Base-by-base conservation (phyloP, 805 yeast genomes). In the Tetrapisispora fleetii region DNA sequence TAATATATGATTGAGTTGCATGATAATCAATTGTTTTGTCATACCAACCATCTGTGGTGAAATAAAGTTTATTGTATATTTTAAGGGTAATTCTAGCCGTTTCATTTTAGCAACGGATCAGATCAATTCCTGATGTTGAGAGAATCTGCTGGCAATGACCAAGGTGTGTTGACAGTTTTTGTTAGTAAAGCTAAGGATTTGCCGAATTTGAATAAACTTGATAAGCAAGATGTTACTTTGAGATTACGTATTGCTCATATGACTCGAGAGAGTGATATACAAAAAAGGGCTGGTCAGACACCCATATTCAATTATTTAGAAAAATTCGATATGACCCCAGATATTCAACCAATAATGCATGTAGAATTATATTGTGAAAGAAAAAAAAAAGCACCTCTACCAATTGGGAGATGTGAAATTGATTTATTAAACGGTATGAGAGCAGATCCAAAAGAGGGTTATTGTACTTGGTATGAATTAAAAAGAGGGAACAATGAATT, bases 211-310 rank as follows among this genome's bases (percentile, higher is more conserved):
- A 73, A 91, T 36, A 86, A 83, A 53, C 71, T 91, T 46, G 97
- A 95, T 59, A 93, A 93, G 59, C 99, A 93, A 67, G 84, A 86
- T 54, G 99, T 98, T 2, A 90, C 87, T 67, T 84, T 89, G 51
- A 79, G 91, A 6, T 73, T 86, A 13, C 71, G 98, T 49, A 73
- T 93, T 5, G 91, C 90, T 28, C 87, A 86, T 51, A 77, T 78
- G 57, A 91, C 95, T 10, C 81, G 85, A 54, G 80, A 83, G 58
- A 87, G 97, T 1, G 81, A 80, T 35, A 75, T 87, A 0, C 80
- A 85, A 50, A 76, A 78, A 46, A 70, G 98, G 55, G 99, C 96
- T 1, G 99, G 99, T 1, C 99, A 93, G 62, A 84, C 86, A 4
- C 99, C 99, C 1, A 77, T 73, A 19, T 93, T 97, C 87, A 81